A percentile compares a stretch with the other conserved stretches of the same genome.
These are phyloP conservation scores for Kingdonia uniflora DNA, from an alignment of 164 flowering plant species.

Conservation along the genomic window DNA sequence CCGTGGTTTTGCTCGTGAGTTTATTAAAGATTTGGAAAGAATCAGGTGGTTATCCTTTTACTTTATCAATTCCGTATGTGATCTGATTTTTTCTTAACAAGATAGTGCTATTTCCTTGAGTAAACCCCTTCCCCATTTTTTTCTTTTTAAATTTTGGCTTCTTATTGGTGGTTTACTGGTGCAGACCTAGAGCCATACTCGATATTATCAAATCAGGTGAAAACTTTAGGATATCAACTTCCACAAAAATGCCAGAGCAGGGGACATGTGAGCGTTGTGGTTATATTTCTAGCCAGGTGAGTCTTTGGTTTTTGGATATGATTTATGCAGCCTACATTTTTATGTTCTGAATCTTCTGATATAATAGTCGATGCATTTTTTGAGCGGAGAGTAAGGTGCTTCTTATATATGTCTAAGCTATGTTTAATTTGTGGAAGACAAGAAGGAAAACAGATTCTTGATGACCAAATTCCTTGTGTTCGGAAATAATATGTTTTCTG, in stretches of 20 bases:
- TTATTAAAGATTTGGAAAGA: conserved; percentile 89
- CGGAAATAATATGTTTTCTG: too few species aligned
- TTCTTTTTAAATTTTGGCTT: conserved; percentile 2
- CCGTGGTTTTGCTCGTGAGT: conserved; percentile 98
- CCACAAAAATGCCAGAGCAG: conserved; percentile 97
- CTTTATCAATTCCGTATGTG: not conserved
- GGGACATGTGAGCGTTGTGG: conserved; percentile 96
- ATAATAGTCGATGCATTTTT: too few species aligned
- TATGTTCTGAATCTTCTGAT: too few species aligned
- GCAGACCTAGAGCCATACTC: conserved; percentile 92
- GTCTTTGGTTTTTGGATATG: too few species aligned
- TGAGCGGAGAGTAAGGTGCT: too few species aligned
- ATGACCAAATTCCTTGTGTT: too few species aligned
- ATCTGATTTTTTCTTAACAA: not conserved
- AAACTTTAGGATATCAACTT: conserved; percentile 75
- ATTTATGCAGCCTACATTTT: too few species aligned
- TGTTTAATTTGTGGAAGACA: too few species aligned
- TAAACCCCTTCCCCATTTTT: not conserved
- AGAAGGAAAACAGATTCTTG: too few species aligned
- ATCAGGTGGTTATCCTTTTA: conserved; percentile 41
- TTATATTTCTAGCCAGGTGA: conserved; percentile 95
- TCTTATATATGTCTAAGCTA: too few species aligned
- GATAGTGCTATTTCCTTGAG: not conserved
- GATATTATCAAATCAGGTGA: conserved; percentile 94
- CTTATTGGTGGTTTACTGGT: conserved; percentile 5